Percentiles rank a stretch among this genome's conserved stretches.
Conservation (phyloP, 2,329 filamentous ascomycete genomes). For the Tolypocladium inflatum region DNA sequence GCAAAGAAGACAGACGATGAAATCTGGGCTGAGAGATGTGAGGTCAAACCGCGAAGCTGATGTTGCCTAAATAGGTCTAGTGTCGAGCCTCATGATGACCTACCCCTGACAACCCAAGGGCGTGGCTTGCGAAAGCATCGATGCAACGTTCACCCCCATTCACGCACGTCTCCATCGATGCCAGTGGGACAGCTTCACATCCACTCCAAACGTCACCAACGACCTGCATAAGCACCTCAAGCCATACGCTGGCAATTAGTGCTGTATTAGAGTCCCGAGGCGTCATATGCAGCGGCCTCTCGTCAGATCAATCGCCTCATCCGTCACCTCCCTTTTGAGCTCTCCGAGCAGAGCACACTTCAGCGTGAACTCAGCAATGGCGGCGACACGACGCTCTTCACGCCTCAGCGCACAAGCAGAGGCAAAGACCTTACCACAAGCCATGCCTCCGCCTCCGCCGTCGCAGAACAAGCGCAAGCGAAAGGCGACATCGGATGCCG, state of each 20-base stretch:
- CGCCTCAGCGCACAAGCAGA: constrained; percentile 26
- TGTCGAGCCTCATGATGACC: not conserved
- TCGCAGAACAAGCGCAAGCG: constrained; percentile 22
- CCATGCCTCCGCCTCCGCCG: constrained; percentile 10
- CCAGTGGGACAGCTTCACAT: not conserved
- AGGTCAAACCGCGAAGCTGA: too few relatives aligned
- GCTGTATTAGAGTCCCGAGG: not conserved
- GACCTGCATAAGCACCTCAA: not conserved
- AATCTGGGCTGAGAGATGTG: too few relatives aligned
- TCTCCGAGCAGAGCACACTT: not conserved
- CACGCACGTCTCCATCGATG: not conserved
- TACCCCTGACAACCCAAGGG: not conserved
- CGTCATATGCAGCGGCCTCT: not conserved
- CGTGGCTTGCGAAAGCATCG: not conserved
- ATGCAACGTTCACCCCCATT: not conserved
- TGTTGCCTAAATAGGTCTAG: not conserved
- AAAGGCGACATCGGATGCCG: constrained; percentile 15
- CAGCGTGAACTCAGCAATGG: constrained; percentile 11
- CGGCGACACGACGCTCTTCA: constrained; percentile 27
- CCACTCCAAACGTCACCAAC: not conserved
- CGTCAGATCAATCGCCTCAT: not conserved
- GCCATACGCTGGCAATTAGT: not conserved
- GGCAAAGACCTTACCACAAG: constrained; percentile 5
- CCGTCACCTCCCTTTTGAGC: not conserved
- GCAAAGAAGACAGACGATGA: too few relatives aligned